Conservation (phyloP, 2,329 filamentous ascomycete species). For the Fusarium sterilihyphosum region DNA sequence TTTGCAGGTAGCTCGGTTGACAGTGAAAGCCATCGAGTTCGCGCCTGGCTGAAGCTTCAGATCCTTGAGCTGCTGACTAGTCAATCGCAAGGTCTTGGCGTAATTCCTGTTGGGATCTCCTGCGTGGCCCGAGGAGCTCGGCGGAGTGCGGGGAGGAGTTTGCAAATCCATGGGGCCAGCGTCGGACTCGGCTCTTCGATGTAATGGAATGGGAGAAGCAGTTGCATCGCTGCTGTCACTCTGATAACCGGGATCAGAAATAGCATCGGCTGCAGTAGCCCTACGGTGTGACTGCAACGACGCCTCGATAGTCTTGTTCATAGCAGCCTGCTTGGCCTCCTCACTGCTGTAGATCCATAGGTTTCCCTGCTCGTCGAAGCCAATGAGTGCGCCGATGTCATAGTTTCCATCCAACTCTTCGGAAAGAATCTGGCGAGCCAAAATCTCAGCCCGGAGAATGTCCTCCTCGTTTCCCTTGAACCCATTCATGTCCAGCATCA, state of each 20-base stretch:
- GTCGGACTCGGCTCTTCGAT: conserved; percentile 75
- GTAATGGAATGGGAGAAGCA: conserved; percentile 58
- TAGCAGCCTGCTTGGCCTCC: conserved; percentile 90
- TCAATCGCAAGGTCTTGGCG: conserved; percentile 94
- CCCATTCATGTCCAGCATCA: conserved; percentile 98
- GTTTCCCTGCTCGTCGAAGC: conserved; percentile 94
- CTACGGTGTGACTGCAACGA: conserved; percentile 57
- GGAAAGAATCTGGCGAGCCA: conserved; percentile 89
- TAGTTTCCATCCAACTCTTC: conserved; percentile 96
- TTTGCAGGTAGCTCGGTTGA: conserved; percentile 91
- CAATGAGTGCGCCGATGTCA: conserved; percentile 94
- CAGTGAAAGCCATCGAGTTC: conserved; percentile 95
- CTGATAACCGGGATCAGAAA: conserved; percentile 94
- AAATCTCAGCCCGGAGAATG: conserved; percentile 88
- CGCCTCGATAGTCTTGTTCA: conserved; percentile 69
- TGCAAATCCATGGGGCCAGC: conserved; percentile 63
- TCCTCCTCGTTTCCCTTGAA: conserved; percentile 97
- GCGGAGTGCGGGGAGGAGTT: conserved; percentile 76
- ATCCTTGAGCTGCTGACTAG: conserved; percentile 92
- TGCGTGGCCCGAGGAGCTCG: conserved; percentile 66
- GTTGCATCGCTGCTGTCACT: conserved; percentile 81
- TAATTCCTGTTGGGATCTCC: conserved; percentile 86
- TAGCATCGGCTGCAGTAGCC: conserved; percentile 76
- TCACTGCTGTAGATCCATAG: conserved; percentile 99
- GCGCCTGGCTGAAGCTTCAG: conserved; percentile 84